Base-by-base conservation (phyloP, 768 basidiomycete species). In the Tylopilus felleus region DNA sequence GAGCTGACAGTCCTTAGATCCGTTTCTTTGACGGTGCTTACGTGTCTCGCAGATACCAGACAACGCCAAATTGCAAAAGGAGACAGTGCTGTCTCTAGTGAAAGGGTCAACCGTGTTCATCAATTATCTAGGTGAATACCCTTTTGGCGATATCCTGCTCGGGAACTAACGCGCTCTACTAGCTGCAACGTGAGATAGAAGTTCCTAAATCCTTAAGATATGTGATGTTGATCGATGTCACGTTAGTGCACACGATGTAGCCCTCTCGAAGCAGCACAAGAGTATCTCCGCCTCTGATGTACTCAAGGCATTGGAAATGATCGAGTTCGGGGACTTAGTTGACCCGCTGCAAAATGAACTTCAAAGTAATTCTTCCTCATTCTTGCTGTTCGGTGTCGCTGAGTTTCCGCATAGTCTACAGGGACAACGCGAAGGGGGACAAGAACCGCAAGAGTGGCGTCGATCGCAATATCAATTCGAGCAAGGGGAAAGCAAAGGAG, bases 31-130 rank as follows among this genome's bases (percentile, higher is more conserved):
- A n/a, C 14, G 21, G 27, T 16, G 10, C 9, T 51, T 48, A 42
- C n/a, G n/a, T 25, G 42, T 33, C 45, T 43, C 14, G 2, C 52
- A 95, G 94, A 73, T 96, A 4, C 91, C 93, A 7, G 86, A 92
- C 0, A 86, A 84, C 60, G 80, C 86, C 13, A 96, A 96, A 65
- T 71, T 97, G 52, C 90, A 93, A 62, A 96, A 94, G 58, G 96
- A 98, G 54, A 89, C 90, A 0, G 84, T 94, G 0, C 68, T 89
- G 1, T 90, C 93, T 13, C 77, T 97, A 10, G 78, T 89, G 14
- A 94, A 94, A 66, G 87, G 88, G 28, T 92, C 94, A 4, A 95
- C 95, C 0, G 88, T 98, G 48, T 98, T 98, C 69, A 94, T 99
- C 60, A 95, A 90, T 69, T 96, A 94, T 62, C 76, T 98, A 8